These are phyloP conservation scores for Blastomyces silverae DNA, from an alignment of 2,329 filamentous ascomycete species.

Conservation along the genomic window DNA sequence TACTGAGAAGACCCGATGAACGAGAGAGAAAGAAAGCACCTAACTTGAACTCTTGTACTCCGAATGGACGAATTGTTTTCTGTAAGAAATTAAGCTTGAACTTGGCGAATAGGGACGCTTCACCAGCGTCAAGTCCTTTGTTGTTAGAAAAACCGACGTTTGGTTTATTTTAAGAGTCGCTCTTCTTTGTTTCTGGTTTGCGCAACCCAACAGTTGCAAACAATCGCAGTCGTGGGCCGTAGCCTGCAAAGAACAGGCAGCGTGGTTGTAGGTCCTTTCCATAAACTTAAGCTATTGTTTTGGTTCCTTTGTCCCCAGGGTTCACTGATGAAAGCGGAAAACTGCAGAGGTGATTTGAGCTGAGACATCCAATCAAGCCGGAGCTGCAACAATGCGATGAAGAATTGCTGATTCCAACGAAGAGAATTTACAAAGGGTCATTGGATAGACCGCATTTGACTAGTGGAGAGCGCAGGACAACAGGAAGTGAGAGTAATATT, in stretches of 20 bases:
- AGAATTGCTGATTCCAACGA: slow-evolving; percentile 23
- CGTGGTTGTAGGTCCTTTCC: background rate
- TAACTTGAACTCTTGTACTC: slow-evolving; percentile 23
- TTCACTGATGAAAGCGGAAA: slow-evolving; percentile 28
- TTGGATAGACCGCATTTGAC: slow-evolving; percentile 13
- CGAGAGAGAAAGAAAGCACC: slow-evolving; percentile 17
- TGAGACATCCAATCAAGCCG: slow-evolving; percentile 27
- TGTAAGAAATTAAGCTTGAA: slow-evolving; percentile 12
- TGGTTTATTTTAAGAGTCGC: slow-evolving; percentile 17
- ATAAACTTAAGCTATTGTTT: slow-evolving; percentile 25
- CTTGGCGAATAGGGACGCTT: slow-evolving; percentile 17
- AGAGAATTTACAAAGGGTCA: slow-evolving; percentile 25
- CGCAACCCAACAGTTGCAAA: slow-evolving; percentile 21
- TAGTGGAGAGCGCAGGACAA: background rate
- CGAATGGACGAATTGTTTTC: slow-evolving; percentile 19
- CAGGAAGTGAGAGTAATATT: background rate
- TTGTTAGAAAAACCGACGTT: slow-evolving; percentile 17
- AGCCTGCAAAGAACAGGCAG: slow-evolving; percentile 7
- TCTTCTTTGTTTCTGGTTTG: slow-evolving; percentile 21
- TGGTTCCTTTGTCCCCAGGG: slow-evolving; percentile 32
- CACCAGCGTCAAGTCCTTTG: slow-evolving; percentile 20
- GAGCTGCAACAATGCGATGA: slow-evolving; percentile 30
- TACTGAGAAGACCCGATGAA: background rate
- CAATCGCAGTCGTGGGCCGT: slow-evolving; percentile 21
- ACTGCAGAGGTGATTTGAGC: slow-evolving; percentile 23